Conservation (phyloP, 2,329 filamentous ascomycete species). For the Pseudocercospora macadamiae region DNA sequence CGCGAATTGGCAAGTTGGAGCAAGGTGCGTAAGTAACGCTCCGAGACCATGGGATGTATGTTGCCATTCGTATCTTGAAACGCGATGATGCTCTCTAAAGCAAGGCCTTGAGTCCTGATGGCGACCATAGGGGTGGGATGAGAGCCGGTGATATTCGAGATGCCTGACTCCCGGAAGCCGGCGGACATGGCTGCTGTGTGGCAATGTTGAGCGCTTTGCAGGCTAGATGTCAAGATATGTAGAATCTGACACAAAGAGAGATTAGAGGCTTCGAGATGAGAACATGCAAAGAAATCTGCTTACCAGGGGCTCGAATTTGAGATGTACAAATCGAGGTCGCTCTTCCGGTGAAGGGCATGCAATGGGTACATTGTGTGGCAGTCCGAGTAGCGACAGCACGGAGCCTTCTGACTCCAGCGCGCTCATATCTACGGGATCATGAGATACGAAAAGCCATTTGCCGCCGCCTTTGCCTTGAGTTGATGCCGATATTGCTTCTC, state of each 20-base stretch:
- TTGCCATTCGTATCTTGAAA: conserved; percentile 45
- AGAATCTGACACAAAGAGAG: conserved; percentile 66
- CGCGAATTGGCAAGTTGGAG: conserved; percentile 73
- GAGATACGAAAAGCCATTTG: conserved; percentile 84
- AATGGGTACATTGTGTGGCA: conserved; percentile 6
- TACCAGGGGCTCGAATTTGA: conserved; percentile 97
- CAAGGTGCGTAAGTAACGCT: conserved; percentile 68
- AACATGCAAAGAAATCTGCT: conserved; percentile 34
- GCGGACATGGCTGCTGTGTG: conserved; percentile 76
- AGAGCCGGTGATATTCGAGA: conserved; percentile 43
- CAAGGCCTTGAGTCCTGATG: conserved; percentile 79
- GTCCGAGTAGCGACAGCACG: conserved; percentile 25
- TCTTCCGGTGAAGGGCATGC: conserved; percentile 9
- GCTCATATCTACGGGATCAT: conserved; percentile 64
- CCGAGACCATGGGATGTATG: conserved; percentile 62
- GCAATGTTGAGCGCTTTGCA: conserved; percentile 72
- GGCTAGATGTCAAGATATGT: conserved; percentile 78
- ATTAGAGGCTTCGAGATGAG: background rate
- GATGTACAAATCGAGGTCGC: conserved; percentile 62
- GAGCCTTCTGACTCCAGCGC: conserved; percentile 20
- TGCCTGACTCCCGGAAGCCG: conserved; percentile 88
- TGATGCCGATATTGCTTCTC: conserved; percentile 55
- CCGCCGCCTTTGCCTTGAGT: conserved; percentile 76
- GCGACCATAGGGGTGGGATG: conserved; percentile 72
- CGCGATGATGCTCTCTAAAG: conserved; percentile 80